phyloP scores from a whole-genome alignment of 257 asterid species.

The Salvia hispanica region DNA sequence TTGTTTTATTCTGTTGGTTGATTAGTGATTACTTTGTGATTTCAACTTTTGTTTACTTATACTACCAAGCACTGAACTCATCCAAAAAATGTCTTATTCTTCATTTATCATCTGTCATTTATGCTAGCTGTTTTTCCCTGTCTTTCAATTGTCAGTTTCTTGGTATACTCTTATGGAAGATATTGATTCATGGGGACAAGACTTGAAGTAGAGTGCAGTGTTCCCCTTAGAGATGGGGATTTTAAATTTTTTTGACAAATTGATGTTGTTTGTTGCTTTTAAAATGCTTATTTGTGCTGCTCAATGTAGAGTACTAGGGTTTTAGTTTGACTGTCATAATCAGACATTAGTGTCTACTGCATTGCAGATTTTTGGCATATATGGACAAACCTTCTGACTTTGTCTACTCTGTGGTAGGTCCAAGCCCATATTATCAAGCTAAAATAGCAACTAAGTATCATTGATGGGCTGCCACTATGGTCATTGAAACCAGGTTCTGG shows the following conservation, averaged over 20 bases:
- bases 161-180: neutral
- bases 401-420: slow-evolving; percentile 48
- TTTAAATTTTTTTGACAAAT: no score
- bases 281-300: no score
- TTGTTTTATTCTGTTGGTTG: slow-evolving; percentile 4
- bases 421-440: slow-evolving; percentile 77
- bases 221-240: no score
- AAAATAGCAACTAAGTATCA: slow-evolving; percentile 64
- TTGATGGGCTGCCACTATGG: slow-evolving; percentile 55
- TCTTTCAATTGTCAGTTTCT: slow-evolving; percentile 1
- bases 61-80: slow-evolving; percentile 4
- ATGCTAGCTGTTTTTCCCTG: neutral
- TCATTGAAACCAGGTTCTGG: slow-evolving; percentile 53
- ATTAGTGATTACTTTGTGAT: neutral
- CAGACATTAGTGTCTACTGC: slow-evolving; percentile 5
- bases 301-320: no score
- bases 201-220: no score
- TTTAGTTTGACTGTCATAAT: slow-evolving; percentile 20
- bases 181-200: neutral
- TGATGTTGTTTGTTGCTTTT: no score
- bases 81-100: neutral
- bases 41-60: neutral
- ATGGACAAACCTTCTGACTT: slow-evolving; percentile 27
- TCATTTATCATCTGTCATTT: neutral
- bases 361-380: slow-evolving; percentile 27